Evolutionary conservation across 2,329 filamentous ascomycete species (phyloP).

Genomic region (Colletotrichum nymphaeae): DNA sequence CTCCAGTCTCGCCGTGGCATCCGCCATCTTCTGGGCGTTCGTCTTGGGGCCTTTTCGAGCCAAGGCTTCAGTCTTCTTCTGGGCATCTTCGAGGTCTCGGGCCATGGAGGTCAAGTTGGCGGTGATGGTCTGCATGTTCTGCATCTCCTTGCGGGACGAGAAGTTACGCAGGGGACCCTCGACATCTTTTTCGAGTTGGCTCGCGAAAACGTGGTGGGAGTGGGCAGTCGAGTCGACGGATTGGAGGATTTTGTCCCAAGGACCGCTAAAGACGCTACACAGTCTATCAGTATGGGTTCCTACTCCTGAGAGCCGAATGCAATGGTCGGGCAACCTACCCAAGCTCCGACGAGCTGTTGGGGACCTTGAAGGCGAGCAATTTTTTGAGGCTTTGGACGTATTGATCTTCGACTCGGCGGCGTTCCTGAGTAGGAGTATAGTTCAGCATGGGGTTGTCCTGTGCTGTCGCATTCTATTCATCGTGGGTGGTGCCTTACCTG

Average conservation of each 20-base stretch:
- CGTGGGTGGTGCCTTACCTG: conserved; percentile 70
- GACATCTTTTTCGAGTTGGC: conserved; percentile 88
- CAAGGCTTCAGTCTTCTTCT: conserved; percentile 87
- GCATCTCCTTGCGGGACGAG: conserved; percentile 78
- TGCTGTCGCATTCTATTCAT: not conserved
- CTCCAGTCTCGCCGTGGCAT: conserved; percentile 78
- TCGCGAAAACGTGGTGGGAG: conserved; percentile 84
- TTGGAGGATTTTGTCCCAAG: conserved; percentile 89
- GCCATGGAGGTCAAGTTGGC: conserved; percentile 84
- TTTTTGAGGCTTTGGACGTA: conserved; percentile 87
- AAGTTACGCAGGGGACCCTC: conserved; percentile 86
- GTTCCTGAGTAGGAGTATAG: conserved; percentile 72
- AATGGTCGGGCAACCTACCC: conserved; percentile 71
- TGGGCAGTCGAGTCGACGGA: conserved; percentile 84
- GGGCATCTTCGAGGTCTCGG: conserved; percentile 85
- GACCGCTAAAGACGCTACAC: conserved; percentile 84
- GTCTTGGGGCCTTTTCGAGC: conserved; percentile 82
- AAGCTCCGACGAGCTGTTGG: conserved; percentile 82
- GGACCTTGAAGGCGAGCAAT: conserved; percentile 78
- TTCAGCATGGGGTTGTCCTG: conserved; percentile 28
- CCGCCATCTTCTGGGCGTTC: conserved; percentile 81
- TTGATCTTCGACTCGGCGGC: conserved; percentile 88
- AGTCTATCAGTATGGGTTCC: conserved; percentile 15
- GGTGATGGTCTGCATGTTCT: conserved; percentile 83
- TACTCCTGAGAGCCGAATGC: not conserved